Conservation (phyloP, 176 grass and related monocot species). For the Luzula sylvatica region DNA sequence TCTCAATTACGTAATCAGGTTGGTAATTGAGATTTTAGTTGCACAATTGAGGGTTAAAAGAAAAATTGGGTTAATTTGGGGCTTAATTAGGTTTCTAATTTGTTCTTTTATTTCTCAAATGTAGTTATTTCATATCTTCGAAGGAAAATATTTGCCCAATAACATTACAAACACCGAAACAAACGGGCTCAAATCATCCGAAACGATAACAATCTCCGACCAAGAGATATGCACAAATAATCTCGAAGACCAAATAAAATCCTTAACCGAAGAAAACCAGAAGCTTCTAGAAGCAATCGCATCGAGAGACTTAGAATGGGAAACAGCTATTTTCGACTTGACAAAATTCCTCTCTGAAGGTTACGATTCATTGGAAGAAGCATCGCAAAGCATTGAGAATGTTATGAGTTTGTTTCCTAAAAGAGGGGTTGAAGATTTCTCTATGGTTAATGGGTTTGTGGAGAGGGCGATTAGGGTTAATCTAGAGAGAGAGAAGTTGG, state of each 20-base stretch:
- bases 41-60: background rate
- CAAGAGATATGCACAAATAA: constrained; percentile 8
- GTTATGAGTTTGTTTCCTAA: constrained; percentile 62
- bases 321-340: constrained; percentile 66
- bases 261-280: constrained; percentile 50
- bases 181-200: too few species aligned
- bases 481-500: constrained; percentile 68
- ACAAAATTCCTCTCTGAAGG: constrained; percentile 67
- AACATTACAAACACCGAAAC: background rate
- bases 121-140: constrained; percentile 62
- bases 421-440: constrained; percentile 39
- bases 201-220: too few species aligned
- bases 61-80: constrained; percentile 1
- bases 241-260: constrained; percentile 32
- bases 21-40: constrained; percentile 16
- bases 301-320: constrained; percentile 71
- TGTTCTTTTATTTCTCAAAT: constrained; percentile 16
- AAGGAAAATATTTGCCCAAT: constrained; percentile 29
- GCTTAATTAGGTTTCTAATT: background rate
- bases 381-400: constrained; percentile 60
- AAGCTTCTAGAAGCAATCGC: constrained; percentile 47
- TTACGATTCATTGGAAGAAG: constrained; percentile 60
- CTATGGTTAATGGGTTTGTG: constrained; percentile 38
- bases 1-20: constrained; percentile 71
- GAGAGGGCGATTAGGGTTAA: constrained; percentile 71